Conservation (phyloP, 768 basidiomycete genomes). For the Pleurotus eryngii region DNA sequence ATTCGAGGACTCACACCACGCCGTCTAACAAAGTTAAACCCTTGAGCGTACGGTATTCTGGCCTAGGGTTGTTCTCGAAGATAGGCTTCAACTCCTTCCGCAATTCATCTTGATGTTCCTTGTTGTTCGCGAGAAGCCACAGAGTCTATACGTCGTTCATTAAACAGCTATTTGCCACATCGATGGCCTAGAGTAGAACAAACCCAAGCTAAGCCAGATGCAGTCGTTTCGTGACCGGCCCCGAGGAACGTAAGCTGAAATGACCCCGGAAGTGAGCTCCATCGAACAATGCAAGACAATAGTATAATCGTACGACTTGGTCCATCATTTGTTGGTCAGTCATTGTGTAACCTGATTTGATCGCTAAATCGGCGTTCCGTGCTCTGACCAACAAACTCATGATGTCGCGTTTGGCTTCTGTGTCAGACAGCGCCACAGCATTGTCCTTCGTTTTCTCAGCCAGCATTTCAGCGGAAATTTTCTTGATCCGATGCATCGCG, state of each 20-base stretch:
- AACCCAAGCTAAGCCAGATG: slow-evolving; percentile 48
- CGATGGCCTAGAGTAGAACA: background rate
- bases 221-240: slow-evolving; percentile 45
- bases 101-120: slow-evolving; percentile 44
- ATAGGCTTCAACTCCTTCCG: slow-evolving; percentile 50
- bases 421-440: slow-evolving; percentile 28
- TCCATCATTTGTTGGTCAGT: slow-evolving; percentile 48
- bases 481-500: slow-evolving; percentile 39
- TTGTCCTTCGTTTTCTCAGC: slow-evolving; percentile 37
- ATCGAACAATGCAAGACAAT: background rate
- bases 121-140: slow-evolving; percentile 52
- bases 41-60: slow-evolving; percentile 37
- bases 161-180: background rate
- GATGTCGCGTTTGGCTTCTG: slow-evolving; percentile 43
- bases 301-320: slow-evolving; percentile 37
- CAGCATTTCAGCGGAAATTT: slow-evolving; percentile 37
- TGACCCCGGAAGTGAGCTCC: background rate
- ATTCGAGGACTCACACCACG: slow-evolving; percentile 28
- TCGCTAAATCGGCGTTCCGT: slow-evolving; percentile 33
- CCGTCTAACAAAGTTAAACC: slow-evolving; percentile 38
- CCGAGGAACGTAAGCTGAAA: slow-evolving; percentile 44
- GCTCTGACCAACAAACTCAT: slow-evolving; percentile 50
- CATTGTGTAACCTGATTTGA: slow-evolving; percentile 36
- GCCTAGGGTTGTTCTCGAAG: slow-evolving; percentile 26
- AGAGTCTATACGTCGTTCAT: slow-evolving; percentile 32